Percentiles rank a stretch among this genome's conserved stretches.
phyloP scores from a whole-genome alignment of 768 basidiomycete genomes.

The Suillus sp. region DNA sequence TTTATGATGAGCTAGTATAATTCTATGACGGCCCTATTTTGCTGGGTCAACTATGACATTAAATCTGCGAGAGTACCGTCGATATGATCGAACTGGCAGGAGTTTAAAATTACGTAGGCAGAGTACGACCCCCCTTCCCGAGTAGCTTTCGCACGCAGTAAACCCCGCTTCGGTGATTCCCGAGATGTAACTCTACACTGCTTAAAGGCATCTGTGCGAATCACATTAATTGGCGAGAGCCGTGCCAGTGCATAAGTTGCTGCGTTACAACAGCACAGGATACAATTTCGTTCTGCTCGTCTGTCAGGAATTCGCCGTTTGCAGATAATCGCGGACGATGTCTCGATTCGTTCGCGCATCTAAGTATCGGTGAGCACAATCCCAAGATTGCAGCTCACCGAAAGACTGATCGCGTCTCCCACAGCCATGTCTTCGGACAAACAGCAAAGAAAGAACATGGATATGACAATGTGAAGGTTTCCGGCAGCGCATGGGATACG shows the following conservation, averaged over 20 bases:
- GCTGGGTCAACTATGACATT: too few relatives aligned
- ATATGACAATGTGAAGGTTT: constrained; percentile 82
- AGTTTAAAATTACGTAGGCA: too few relatives aligned
- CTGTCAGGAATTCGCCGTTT: constrained; percentile 1
- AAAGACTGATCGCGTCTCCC: constrained; percentile 11
- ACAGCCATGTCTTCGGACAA: constrained; percentile 91
- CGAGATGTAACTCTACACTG: background rate
- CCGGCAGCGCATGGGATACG: constrained; percentile 94
- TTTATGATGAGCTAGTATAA: too few relatives aligned
- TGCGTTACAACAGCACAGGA: background rate
- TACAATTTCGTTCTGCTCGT: background rate
- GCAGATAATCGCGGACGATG: constrained; percentile 43
- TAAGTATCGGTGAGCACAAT: constrained; percentile 71
- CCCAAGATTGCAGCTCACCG: constrained; percentile 12
- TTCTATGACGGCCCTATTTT: too few relatives aligned
- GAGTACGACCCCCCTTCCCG: background rate
- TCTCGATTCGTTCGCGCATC: constrained; percentile 85
- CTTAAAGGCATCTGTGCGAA: background rate
- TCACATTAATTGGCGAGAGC: background rate
- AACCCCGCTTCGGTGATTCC: background rate
- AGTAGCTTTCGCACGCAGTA: background rate
- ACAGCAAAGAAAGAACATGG: constrained; percentile 81
- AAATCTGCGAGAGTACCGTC: too few relatives aligned
- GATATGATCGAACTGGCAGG: too few relatives aligned
- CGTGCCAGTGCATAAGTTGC: background rate